Percentiles rank a stretch among this genome's conserved stretches.
phyloP scores from a whole-genome alignment of 345 rosid species.

The Eucalyptus urophylla region DNA sequence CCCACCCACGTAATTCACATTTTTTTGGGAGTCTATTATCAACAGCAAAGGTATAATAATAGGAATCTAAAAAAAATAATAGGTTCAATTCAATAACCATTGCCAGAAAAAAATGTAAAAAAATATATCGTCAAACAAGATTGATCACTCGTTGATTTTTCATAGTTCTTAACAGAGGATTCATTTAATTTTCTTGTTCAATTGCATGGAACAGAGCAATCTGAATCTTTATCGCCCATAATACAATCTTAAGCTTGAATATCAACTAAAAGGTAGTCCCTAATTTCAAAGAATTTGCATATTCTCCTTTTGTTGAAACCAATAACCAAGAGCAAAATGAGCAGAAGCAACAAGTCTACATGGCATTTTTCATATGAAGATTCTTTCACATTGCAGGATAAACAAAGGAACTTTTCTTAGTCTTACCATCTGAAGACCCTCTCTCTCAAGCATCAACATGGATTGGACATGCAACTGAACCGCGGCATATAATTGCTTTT shows the following conservation, averaged over 20 bases:
- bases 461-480: slow-evolving; percentile 81
- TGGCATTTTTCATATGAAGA: neutral
- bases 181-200: neutral
- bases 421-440: slow-evolving; percentile 88
- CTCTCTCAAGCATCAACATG: slow-evolving; percentile 88
- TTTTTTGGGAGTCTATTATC: neutral
- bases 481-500: slow-evolving; percentile 88
- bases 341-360: neutral
- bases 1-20: neutral
- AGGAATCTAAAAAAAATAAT: neutral
- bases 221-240: neutral
- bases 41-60: neutral
- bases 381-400: neutral
- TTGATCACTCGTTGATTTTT: neutral
- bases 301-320: neutral
- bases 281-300: neutral
- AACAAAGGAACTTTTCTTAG: neutral
- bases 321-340: neutral
- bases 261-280: neutral
- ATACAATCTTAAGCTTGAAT: neutral
- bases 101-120: neutral
- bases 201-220: neutral
- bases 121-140: neutral
- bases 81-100: neutral
- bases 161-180: neutral